These are phyloP conservation scores for Alternaria sp. DNA, from an alignment of 2,329 filamentous ascomycete genomes.

Conservation along the genomic window DNA sequence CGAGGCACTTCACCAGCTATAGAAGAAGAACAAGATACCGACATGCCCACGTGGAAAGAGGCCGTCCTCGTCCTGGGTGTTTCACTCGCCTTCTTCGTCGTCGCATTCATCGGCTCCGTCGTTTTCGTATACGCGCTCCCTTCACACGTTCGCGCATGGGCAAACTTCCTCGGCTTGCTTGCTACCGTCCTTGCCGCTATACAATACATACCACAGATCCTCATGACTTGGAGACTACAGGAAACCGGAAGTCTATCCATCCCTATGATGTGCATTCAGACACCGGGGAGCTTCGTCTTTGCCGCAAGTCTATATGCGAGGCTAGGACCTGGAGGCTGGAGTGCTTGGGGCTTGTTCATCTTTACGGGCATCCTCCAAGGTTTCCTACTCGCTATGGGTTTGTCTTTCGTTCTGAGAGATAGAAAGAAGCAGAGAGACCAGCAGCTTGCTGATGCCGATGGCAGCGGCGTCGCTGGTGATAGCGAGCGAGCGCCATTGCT, in stretches of 20 bases:
- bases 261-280: slow-evolving; percentile 98
- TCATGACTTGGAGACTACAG: slow-evolving; percentile 84
- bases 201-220: slow-evolving; percentile 95
- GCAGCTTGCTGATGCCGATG: not conserved
- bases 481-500: slow-evolving; percentile 11
- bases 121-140: slow-evolving; percentile 71
- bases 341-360: slow-evolving; percentile 91
- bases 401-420: slow-evolving; percentile 72
- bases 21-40: slow-evolving; percentile 32
- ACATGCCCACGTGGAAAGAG: slow-evolving; percentile 70
- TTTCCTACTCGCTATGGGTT: slow-evolving; percentile 76
- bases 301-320: slow-evolving; percentile 81
- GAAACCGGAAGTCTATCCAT: slow-evolving; percentile 92
- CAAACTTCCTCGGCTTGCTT: slow-evolving; percentile 82
- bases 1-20: slow-evolving; percentile 43
- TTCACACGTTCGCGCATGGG: slow-evolving; percentile 74
- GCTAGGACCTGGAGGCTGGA: slow-evolving; percentile 86
- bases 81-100: slow-evolving; percentile 78
- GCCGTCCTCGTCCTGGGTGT: slow-evolving; percentile 76
- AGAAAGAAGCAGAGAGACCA: slow-evolving; percentile 24
- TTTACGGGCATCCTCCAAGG: slow-evolving; percentile 88
- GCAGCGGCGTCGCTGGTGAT: not conserved
- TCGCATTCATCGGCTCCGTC: slow-evolving; percentile 68
- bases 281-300: slow-evolving; percentile 89
- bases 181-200: slow-evolving; percentile 79